Evolutionary conservation across 306 rosid genomes (phyloP), one percentile per base, ranked within the genome.

Genomic region (Trichosanthes truncata): DNA sequence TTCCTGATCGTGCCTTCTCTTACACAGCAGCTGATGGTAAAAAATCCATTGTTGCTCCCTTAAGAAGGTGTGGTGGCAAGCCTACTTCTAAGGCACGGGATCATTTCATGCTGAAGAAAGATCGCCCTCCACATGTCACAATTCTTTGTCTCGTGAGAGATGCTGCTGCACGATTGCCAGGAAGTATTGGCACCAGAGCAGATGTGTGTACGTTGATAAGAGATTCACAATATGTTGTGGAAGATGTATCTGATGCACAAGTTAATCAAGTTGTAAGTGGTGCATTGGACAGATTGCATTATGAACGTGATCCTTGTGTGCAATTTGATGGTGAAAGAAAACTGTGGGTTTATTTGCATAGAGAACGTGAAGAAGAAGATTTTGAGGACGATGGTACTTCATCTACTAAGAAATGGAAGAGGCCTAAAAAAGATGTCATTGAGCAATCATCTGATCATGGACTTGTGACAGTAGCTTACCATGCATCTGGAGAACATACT

Each of bases 311-410:
- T 82, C 99, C 99, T 79, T 96, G 98, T 86, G 99, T 96, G 21
- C 99, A 91, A 76, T 96, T 91, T 84, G 99, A 96, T 41, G 97
- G 94, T 40, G 99, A 96, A 83, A 91, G 98, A 80, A 93, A 96
- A 84, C 81, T 96, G 78, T 96, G 99, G 99, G 99, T 91, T 82
- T 96, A 96, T 84, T 90, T 96, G 83, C 99, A 96, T 73, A 91
- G 96, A 84, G 99, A 96, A 84, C 90, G 99, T 83, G 99, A 96
- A 81, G 99, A 96, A 78, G 99, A 96, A 87, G 99, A 93, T 87
- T 96, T 96, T 76, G 99, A 93, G 85, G 99, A 96, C 81, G 99
- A 96, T 79, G 99, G 99, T 67, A 96, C 99, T 62, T 96, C 99
- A 18, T 96, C 99, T 76, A 96, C 99, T 1, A 96, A 96, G 90